These are phyloP conservation scores for Coprinopsis cinerea DNA, from an alignment of 768 basidiomycete species.

Conservation along the genomic window DNA sequence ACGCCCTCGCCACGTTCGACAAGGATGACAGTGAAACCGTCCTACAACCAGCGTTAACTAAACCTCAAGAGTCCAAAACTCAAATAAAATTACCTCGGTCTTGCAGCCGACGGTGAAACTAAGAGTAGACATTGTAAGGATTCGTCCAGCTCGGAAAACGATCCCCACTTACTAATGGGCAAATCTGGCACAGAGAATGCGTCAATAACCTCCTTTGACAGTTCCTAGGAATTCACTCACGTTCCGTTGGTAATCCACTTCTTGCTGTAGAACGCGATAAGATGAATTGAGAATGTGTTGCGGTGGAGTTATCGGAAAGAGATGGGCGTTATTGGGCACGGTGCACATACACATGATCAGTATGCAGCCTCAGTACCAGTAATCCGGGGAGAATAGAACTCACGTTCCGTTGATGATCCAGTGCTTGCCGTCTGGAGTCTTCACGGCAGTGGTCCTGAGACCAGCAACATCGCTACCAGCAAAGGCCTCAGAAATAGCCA, in stretches of 20 bases:
- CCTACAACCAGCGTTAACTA: constrained; percentile 11
- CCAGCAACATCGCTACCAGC: constrained; percentile 84
- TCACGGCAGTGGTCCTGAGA: constrained; percentile 69
- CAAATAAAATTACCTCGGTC: constrained; percentile 33
- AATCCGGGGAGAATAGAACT: constrained; percentile 19
- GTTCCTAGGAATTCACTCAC: not conserved
- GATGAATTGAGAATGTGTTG: not conserved
- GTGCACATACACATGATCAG: not conserved
- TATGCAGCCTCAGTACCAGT: not conserved
- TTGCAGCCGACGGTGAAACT: constrained; percentile 72
- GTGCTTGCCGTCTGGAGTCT: constrained; percentile 75
- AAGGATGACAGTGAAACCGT: constrained; percentile 74
- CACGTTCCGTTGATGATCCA: constrained; percentile 76
- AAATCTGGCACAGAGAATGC: not conserved
- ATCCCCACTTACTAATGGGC: constrained; percentile 19
- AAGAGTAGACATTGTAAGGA: constrained; percentile 29
- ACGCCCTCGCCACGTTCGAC: constrained; percentile 49
- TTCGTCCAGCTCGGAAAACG: not conserved
- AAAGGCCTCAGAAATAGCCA: constrained; percentile 87
- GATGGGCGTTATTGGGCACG: not conserved
- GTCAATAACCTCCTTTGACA: not conserved
- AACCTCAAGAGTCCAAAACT: not conserved
- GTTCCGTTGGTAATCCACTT: constrained; percentile 63
- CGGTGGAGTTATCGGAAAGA: not conserved
- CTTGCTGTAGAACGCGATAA: constrained; percentile 36